These are phyloP conservation scores for Leishmania guyanensis DNA, from an alignment of 208 protist species.

Conservation along the genomic window DNA sequence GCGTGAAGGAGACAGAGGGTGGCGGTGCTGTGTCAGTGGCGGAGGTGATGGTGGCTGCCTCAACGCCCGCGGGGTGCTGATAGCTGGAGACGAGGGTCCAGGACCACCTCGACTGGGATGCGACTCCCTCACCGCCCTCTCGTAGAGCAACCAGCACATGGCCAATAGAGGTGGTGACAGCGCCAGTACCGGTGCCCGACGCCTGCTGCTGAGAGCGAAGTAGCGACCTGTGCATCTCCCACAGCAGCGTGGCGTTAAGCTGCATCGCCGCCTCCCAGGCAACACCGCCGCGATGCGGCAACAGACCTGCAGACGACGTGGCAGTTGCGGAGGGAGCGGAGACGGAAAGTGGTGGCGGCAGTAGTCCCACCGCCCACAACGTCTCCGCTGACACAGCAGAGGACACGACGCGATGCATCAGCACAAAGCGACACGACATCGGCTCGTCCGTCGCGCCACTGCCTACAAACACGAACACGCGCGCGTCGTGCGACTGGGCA, in stretches of 20 bases:
- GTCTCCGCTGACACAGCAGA: slow-evolving; percentile 5
- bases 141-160: slow-evolving; percentile 18
- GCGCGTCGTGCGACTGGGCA: slow-evolving; percentile 2
- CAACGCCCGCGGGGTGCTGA: neutral
- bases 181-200: neutral
- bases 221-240: slow-evolving; percentile 23
- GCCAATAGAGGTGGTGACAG: slow-evolving; percentile 7
- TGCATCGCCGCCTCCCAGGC: slow-evolving; percentile 28
- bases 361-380: neutral
- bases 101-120: neutral
- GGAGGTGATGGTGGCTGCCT: neutral
- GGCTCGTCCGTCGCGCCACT: slow-evolving; percentile 24
- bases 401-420: slow-evolving; percentile 28
- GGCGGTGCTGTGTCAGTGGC: neutral
- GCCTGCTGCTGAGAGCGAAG: neutral
- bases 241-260: slow-evolving; percentile 31
- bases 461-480: slow-evolving; percentile 25
- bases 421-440: slow-evolving; percentile 23
- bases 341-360: neutral
- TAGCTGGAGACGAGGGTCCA: slow-evolving; percentile 26
- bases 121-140: neutral
- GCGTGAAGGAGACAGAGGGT: neutral
- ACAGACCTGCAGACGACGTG: neutral
- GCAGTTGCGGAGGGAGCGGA: neutral
- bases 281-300: slow-evolving; percentile 2